These are phyloP conservation scores for Diaporthe amygdali DNA, from an alignment of 2,329 filamentous ascomycete species.

Conservation along the genomic window DNA sequence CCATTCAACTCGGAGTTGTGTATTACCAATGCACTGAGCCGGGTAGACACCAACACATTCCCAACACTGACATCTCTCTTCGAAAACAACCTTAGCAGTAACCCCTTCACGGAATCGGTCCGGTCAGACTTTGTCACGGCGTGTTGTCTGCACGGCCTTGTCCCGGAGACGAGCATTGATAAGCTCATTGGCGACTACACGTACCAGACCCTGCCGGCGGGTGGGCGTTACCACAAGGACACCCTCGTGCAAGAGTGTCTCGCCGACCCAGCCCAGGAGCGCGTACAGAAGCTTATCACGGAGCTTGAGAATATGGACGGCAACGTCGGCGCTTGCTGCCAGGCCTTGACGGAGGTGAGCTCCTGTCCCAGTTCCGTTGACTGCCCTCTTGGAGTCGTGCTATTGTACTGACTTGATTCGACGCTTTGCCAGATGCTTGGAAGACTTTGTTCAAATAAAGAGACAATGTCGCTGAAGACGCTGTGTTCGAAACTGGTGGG, in stretches of 20 bases:
- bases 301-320: conserved; percentile 91
- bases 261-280: conserved; percentile 76
- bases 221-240: conserved; percentile 78
- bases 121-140: conserved; percentile 83
- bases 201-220: conserved; percentile 76
- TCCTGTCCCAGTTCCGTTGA: neutral
- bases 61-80: conserved; percentile 65
- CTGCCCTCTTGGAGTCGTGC: neutral
- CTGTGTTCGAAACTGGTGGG: conserved; percentile 76
- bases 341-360: conserved; percentile 74
- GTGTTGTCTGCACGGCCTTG: conserved; percentile 86
- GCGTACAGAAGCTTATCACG: conserved; percentile 75
- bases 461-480: conserved; percentile 80
- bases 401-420: neutral
- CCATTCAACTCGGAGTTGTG: conserved; percentile 77
- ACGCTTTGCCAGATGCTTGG: conserved; percentile 61
- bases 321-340: conserved; percentile 85
- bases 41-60: conserved; percentile 82
- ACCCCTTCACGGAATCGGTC: conserved; percentile 62
- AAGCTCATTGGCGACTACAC: conserved; percentile 83
- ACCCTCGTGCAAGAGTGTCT: conserved; percentile 79
- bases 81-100: conserved; percentile 59
- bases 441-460: conserved; percentile 72
- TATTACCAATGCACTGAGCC: conserved; percentile 73
- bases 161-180: conserved; percentile 79